phyloP scores from a whole-genome alignment of 768 basidiomycete species.

The Saitozyma podzolica region DNA sequence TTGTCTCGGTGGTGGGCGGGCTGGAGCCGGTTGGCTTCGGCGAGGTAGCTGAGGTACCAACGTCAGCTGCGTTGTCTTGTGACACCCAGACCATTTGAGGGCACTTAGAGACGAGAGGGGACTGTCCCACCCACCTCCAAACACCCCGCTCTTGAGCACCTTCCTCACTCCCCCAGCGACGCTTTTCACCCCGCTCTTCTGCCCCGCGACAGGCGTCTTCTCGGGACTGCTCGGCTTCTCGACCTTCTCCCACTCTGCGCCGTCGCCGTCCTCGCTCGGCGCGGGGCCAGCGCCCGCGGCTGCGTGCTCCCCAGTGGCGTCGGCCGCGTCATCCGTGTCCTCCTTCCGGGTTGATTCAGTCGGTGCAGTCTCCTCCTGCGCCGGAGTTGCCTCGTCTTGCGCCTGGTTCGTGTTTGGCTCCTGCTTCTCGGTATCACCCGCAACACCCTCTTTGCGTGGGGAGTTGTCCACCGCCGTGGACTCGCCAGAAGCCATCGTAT shows the following conservation, averaged over 20 bases:
- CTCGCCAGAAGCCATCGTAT: too few relatives aligned
- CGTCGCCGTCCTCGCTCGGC: not conserved
- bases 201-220: slow-evolving; percentile 2
- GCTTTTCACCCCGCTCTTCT: slow-evolving; percentile 6
- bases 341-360: not conserved
- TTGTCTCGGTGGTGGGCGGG: not conserved
- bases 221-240: slow-evolving; percentile 3
- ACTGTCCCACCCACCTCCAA: slow-evolving; percentile 24
- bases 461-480: too few relatives aligned
- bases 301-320: not conserved
- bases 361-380: not conserved
- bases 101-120: not conserved
- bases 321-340: too few relatives aligned
- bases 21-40: slow-evolving; percentile 1
- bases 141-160: slow-evolving; percentile 38
- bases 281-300: not conserved
- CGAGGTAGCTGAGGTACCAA: not conserved
- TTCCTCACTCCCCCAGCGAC: slow-evolving; percentile 32
- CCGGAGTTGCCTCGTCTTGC: not conserved
- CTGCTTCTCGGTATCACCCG: not conserved
- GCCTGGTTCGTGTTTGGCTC: not conserved
- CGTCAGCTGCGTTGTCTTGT: not conserved
- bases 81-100: not conserved
- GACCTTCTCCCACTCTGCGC: slow-evolving; percentile 15
- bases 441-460: not conserved